Conservation (phyloP, 1,284 basidiomycete species). For the Cutaneotrichosporon cavernicola region DNA sequence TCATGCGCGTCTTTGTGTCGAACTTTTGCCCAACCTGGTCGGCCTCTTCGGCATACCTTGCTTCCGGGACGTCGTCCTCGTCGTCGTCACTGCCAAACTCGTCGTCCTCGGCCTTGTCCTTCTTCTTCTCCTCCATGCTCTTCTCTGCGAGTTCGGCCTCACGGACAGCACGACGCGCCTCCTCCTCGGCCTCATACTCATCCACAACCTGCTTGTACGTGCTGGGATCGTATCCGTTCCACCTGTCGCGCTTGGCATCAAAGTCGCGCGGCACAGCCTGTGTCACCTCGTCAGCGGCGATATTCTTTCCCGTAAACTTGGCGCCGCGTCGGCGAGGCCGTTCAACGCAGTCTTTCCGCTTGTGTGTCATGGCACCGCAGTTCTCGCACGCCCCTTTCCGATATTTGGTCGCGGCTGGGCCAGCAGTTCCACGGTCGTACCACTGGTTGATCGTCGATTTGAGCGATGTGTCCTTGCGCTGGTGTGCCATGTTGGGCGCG, state of each 20-base stretch:
- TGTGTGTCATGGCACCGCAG: slow-evolving; percentile 95
- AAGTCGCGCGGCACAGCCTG: slow-evolving; percentile 79
- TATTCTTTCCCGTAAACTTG: slow-evolving; percentile 85
- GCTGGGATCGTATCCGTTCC: slow-evolving; percentile 95
- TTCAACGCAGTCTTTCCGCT: slow-evolving; percentile 87
- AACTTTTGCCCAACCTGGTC: slow-evolving; percentile 97
- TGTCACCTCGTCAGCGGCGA: slow-evolving; percentile 85
- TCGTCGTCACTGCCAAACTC: slow-evolving; percentile 85
- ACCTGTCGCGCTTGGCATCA: slow-evolving; percentile 93
- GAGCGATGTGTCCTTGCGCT: slow-evolving; percentile 61
- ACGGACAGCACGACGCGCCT: slow-evolving; percentile 79
- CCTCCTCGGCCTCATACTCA: slow-evolving; percentile 90
- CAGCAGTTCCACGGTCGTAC: slow-evolving; percentile 89
- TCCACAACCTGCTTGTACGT: slow-evolving; percentile 85
- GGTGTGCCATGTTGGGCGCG: slow-evolving; percentile 75
- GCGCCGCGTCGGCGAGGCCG: slow-evolving; percentile 94
- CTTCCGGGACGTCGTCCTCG: slow-evolving; percentile 80
- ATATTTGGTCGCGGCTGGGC: slow-evolving; percentile 90
- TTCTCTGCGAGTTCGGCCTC: slow-evolving; percentile 90
- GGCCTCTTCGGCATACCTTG: slow-evolving; percentile 95
- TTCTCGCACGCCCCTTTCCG: slow-evolving; percentile 98
- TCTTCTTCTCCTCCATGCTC: slow-evolving; percentile 77
- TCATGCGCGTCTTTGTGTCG: slow-evolving; percentile 96
- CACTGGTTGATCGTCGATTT: slow-evolving; percentile 77
- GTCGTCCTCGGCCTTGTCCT: slow-evolving; percentile 64